phyloP scores from a whole-genome alignment of 106 monocot genomes.

The Hemerocallis citrina region DNA sequence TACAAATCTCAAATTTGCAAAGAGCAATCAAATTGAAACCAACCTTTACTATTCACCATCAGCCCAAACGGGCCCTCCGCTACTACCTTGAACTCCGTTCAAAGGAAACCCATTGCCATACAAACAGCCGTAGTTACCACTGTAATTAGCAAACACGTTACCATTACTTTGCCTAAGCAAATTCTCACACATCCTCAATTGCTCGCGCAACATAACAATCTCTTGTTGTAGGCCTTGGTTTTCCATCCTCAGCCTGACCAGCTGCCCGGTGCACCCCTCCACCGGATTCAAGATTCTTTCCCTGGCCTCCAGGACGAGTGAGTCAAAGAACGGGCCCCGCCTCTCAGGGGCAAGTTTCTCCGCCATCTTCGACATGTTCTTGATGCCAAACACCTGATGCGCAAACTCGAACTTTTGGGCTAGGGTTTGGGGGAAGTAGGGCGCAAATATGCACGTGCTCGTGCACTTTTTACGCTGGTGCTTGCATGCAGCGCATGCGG shows the following conservation, averaged over 20 bases:
- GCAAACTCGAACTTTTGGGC: constrained; percentile 17
- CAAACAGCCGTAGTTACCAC: no score
- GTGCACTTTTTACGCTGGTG: constrained; percentile 36
- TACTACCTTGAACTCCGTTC: no score
- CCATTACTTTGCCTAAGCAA: neutral
- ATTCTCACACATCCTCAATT: neutral
- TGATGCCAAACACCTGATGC: constrained; percentile 29
- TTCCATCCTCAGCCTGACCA: neutral
- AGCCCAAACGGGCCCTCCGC: no score
- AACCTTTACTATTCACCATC: no score
- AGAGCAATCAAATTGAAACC: no score
- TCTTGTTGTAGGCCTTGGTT: neutral
- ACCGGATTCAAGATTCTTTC: neutral
- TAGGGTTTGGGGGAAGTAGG: constrained; percentile 25
- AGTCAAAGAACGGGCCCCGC: constrained; percentile 3
- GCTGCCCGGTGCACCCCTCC: neutral
- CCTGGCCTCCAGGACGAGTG: constrained; percentile 31
- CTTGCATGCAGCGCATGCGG: constrained; percentile 42
- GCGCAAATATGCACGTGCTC: constrained; percentile 17
- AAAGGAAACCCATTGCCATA: no score
- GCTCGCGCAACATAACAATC: neutral
- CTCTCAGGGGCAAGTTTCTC: neutral
- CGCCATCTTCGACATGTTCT: constrained; percentile 31
- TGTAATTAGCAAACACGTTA: neutral
- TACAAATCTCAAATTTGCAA: no score